Evolutionary conservation across 2,329 filamentous ascomycete species (phyloP), one percentile per base, ranked within the genome.

Genomic region (Microthyrium microscopicum): DNA sequence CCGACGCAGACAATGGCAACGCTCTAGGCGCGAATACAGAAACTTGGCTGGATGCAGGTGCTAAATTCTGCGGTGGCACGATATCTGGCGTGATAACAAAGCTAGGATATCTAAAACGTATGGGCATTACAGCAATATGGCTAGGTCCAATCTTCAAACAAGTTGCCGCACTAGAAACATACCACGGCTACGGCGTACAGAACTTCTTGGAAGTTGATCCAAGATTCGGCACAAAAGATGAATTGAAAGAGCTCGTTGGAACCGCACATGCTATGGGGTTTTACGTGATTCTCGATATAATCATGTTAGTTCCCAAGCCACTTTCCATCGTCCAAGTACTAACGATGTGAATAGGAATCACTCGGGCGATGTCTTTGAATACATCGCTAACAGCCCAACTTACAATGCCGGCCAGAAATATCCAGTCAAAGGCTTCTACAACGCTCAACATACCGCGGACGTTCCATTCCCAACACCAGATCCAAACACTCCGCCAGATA

Each of bases 131-230:
- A 20, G 39, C 40, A 1, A 15, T 46, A 5, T 45, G 43, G 41
- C 26, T 45, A 12, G 41, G 42, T 2, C 43, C 44, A 9, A 40
- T 45, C 12, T 45, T 44, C 37, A 44, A 44, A 20, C 43, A 45
- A 29, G 37, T 41, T 5, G 17, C 40, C 4, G 22, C 34, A 20
- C 30, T 36, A 4, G 30, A 37, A 18, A 37, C 35, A 12, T 45
- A 45, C 27, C 43, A 45, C 25, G 44, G 44, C 13, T 46, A 46
- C 30, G 35, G 26, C 8, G 28, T 31, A 5, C 27, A 29, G 27
- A 31, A 45, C 33, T 44, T 46, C 20, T 35, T 44, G 12, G 36
- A 43, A 3, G 35, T 45, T 8, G 42, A 46, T 27, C 35, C 33
- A 6, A 38, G 40, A n/a, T 43, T 46, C 29, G 44, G 44, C 2